Evolutionary conservation across 441 rosid genomes (phyloP).

Genomic region (Jatropha podagrica): DNA sequence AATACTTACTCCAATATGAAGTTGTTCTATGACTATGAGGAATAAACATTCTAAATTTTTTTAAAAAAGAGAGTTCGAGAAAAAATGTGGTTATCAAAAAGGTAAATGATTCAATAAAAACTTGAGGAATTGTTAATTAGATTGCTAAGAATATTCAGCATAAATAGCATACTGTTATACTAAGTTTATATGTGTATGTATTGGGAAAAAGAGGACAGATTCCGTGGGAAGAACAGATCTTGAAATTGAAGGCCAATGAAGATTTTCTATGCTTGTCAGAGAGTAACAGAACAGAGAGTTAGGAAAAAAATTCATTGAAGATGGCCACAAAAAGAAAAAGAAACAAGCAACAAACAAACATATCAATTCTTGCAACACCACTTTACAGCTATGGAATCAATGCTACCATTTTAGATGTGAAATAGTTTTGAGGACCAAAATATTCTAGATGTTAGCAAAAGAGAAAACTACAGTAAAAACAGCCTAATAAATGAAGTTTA

Average conservation of each 20-base stretch:
- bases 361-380: background rate
- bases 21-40: background rate
- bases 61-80: background rate
- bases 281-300: background rate
- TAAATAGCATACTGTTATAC: background rate
- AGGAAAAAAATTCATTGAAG: background rate
- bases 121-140: background rate
- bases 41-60: background rate
- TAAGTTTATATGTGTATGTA: background rate
- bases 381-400: conserved; percentile 14
- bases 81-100: background rate
- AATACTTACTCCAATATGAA: background rate
- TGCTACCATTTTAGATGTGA: background rate
- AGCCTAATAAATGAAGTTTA: conserved; percentile 11
- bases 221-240: background rate
- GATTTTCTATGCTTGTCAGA: background rate
- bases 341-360: background rate
- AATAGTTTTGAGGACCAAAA: conserved; percentile 5
- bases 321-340: background rate
- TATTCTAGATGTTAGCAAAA: background rate
- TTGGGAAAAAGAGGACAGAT: background rate
- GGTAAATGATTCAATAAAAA: background rate
- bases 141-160: background rate
- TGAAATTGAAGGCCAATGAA: background rate
- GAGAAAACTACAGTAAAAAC: conserved; percentile 6